Percentiles rank a stretch among this genome's conserved stretches.
phyloP scores from a whole-genome alignment of 257 asterid genomes.

The Plantago elongata region DNA sequence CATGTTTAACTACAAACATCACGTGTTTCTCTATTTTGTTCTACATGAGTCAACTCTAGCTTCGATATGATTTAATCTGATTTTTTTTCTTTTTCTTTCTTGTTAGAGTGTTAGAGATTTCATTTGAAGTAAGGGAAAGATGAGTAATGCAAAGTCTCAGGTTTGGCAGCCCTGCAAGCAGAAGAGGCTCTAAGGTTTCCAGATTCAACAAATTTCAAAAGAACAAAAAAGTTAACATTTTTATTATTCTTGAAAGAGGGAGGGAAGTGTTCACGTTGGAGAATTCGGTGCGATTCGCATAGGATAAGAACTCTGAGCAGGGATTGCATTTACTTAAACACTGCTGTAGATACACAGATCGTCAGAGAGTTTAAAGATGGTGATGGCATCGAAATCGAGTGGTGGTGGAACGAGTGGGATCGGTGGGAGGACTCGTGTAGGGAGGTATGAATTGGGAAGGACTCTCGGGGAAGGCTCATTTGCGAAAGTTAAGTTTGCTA shows the following conservation, averaged over 20 bases:
- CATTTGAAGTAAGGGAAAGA: constrained; percentile 21
- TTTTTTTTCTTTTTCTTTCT: too few species aligned
- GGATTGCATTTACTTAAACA: background rate
- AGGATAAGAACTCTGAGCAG: background rate
- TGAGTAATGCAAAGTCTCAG: constrained; percentile 53
- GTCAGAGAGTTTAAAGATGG: constrained; percentile 3
- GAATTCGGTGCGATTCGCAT: constrained; percentile 32
- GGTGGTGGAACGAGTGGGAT: constrained; percentile 16
- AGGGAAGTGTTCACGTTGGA: background rate
- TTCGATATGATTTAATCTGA: too few species aligned
- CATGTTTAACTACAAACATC: too few species aligned
- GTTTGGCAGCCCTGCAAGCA: constrained; percentile 73
- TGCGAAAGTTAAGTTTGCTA: constrained; percentile 65
- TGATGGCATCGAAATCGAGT: constrained; percentile 37
- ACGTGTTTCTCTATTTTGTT: too few species aligned
- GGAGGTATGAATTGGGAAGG: constrained; percentile 59
- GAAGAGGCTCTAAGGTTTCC: constrained; percentile 37
- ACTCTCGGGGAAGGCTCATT: constrained; percentile 64
- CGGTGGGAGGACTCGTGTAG: constrained; percentile 50
- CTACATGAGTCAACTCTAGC: too few species aligned
- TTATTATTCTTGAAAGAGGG: background rate
- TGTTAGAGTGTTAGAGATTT: background rate
- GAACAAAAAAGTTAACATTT: background rate
- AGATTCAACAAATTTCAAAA: background rate
- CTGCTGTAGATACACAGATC: background rate